Percentiles rank a stretch among this genome's conserved stretches.
These are phyloP conservation scores for Citrullus amarus DNA, from an alignment of 306 rosid species.

Conservation along the genomic window DNA sequence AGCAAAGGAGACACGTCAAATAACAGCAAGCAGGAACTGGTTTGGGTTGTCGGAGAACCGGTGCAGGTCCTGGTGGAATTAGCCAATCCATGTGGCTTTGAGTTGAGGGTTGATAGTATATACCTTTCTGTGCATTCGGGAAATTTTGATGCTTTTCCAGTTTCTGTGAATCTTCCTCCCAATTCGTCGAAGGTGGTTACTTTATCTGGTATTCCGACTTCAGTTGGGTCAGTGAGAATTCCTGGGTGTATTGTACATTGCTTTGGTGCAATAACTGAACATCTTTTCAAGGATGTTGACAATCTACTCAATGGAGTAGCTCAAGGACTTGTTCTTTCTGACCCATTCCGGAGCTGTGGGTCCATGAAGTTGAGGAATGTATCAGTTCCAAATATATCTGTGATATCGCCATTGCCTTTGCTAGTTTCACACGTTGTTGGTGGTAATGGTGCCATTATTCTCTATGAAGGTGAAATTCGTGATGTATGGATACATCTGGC, in stretches of 20 bases:
- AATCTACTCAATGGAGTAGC: slow-evolving; percentile 86
- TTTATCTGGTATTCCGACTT: slow-evolving; percentile 86
- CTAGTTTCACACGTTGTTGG: slow-evolving; percentile 73
- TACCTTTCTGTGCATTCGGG: slow-evolving; percentile 85
- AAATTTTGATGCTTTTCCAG: slow-evolving; percentile 87
- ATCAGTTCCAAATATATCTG: slow-evolving; percentile 71
- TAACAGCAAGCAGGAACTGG: slow-evolving; percentile 61
- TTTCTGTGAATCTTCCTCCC: slow-evolving; percentile 70
- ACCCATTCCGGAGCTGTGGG: slow-evolving; percentile 93
- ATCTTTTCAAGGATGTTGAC: slow-evolving; percentile 92
- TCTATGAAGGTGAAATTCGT: slow-evolving; percentile 91
- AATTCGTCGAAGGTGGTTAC: slow-evolving; percentile 86
- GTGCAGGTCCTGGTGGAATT: slow-evolving; percentile 87
- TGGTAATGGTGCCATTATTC: slow-evolving; percentile 87
- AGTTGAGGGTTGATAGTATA: slow-evolving; percentile 86
- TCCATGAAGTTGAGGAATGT: slow-evolving; percentile 74
- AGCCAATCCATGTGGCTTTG: slow-evolving; percentile 97
- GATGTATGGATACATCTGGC: slow-evolving; percentile 82
- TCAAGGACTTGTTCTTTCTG: slow-evolving; percentile 97
- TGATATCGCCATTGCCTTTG: slow-evolving; percentile 68
- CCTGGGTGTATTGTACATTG: slow-evolving; percentile 95
- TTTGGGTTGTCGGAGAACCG: slow-evolving; percentile 93
- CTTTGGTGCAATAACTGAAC: slow-evolving; percentile 96
- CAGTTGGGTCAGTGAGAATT: slow-evolving; percentile 63
- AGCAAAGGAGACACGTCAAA: slow-evolving; percentile 80